Conservation (phyloP, 2,329 filamentous ascomycete genomes). For the Sporothrix pallida region DNA sequence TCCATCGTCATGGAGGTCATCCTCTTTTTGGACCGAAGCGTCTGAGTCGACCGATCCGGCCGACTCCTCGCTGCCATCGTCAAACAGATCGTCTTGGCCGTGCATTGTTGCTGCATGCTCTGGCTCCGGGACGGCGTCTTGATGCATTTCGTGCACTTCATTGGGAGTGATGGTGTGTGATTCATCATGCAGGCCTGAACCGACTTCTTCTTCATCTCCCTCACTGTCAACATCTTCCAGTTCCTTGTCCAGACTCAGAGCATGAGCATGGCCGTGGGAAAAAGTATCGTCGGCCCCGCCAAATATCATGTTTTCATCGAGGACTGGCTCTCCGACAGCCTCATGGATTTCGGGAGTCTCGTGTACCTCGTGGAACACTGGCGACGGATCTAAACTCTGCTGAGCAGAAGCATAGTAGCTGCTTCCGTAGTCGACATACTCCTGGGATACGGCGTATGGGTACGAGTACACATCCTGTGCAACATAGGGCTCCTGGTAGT, state of each 20-base stretch:
- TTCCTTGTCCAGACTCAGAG: constrained; percentile 11
- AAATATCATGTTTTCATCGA: neutral
- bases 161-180: no score
- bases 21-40: neutral
- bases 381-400: constrained; percentile 29
- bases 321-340: neutral
- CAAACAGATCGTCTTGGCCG: constrained; percentile 47
- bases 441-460: neutral
- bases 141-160: neutral
- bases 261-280: neutral
- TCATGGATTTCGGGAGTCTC: neutral
- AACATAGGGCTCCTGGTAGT: constrained; percentile 17
- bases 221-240: constrained; percentile 22
- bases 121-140: constrained; percentile 27
- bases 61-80: constrained; percentile 37
- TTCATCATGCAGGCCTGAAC: neutral
- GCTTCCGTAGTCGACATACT: constrained; percentile 30
- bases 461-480: constrained; percentile 6
- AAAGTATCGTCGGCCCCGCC: neutral
- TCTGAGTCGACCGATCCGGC: constrained; percentile 6
- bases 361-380: constrained; percentile 23
- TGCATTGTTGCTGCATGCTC: constrained; percentile 46
- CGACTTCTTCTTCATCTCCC: constrained; percentile 27
- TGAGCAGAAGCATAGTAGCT: constrained; percentile 32
- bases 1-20: neutral